Evolutionary conservation across 2,329 filamentous ascomycete species (phyloP), one percentile per base, ranked within the genome.

Genomic region (Trichoderma koningii): DNA sequence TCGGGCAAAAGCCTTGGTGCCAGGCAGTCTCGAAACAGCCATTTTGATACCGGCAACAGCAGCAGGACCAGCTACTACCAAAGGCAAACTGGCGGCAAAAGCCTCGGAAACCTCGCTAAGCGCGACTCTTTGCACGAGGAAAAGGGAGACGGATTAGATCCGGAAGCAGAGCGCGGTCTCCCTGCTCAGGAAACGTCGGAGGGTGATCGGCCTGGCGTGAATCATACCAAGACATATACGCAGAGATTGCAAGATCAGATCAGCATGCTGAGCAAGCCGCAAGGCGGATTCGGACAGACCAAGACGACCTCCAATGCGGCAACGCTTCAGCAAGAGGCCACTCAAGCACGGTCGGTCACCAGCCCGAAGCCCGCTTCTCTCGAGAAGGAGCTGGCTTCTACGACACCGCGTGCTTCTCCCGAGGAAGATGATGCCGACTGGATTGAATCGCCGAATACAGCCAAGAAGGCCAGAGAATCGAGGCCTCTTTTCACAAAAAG

Each of bases 201-300:
- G 26, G 78, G 80, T 1, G 81, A 82, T 45, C 75, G 75, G 9
- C 78, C 81, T 17, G 70, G 71, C 1, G 38, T 71, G 17, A 75
- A 77, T 1, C 89, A 94, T 72, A 92, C 88, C 77, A 96, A 96
- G 75, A 93, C 92, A 0, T 96, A 95, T n/a, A 97, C 95, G 0
- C 93, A 98, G 75, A 85, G 91, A 50, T 82, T 99, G 17, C 93
- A 97, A 69, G 94, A 98, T 71, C 92, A 93, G 71, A 98, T 99
- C 71, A 96, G 88, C 72, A 85, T 85, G 79, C 79, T 89, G 56
- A 86, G 86, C 17, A 85, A 89, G 69, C 81, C 82, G 0, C 85
- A 86, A 66, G 75, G 77, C 51, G 77, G 78, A 55, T 73, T 79
- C 19, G 78, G 82, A 44, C 75, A 78, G 17, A 81, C 83, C 1